Base-by-base conservation (phyloP, 768 basidiomycete species). In the Suillus variegatus region DNA sequence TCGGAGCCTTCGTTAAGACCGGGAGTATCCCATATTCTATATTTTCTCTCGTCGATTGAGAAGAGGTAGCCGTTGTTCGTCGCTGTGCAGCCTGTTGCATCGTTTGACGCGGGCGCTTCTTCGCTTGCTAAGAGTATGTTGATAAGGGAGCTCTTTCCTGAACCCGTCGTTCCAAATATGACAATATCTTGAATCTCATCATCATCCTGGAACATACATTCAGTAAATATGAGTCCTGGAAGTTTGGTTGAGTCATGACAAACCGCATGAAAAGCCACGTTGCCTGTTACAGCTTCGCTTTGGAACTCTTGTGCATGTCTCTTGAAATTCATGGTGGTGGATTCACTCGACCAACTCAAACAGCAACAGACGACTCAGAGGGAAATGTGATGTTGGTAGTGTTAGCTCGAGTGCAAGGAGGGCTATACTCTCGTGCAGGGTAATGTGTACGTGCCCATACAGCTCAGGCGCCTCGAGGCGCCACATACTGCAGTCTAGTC, bases 11-110 rank as follows among this genome's bases (percentile, higher is more conserved):
- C 73, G 32, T 71, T 67, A 22, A 79, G 65, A 25, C 74, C 74
- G 32, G 74, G 74, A 0, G 75, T 71, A 51, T 75, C 74, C 62
- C 76, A 73, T 57, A 75, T 73, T 22, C 74, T 71, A 62, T 76
- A 75, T 51, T 67, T 62, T 46, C 70, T 73, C 5, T 69, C 71
- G 62, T 75, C 73, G 63, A 75, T 62, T 5, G 70, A 67, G 67
- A 76, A 65, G 16, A 66, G 46, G 64, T 75, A 75, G 9, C 68
- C 67, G 9, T 65, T 70, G 71, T 71, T 71, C 38, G 65, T 49
- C 63, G 68, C 68, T 20, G 74, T 75, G 60, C 74, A 75, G 41
- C 75, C 73, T 41, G 68, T 71, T 63, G 73, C 74, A 60, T 76
- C 71, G 28, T 73, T 75, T 35, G 52, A 54, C 18, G 52, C 18